These are phyloP conservation scores for Trypanosoma congolense DNA, from an alignment of 208 protist genomes.

Conservation along the genomic window DNA sequence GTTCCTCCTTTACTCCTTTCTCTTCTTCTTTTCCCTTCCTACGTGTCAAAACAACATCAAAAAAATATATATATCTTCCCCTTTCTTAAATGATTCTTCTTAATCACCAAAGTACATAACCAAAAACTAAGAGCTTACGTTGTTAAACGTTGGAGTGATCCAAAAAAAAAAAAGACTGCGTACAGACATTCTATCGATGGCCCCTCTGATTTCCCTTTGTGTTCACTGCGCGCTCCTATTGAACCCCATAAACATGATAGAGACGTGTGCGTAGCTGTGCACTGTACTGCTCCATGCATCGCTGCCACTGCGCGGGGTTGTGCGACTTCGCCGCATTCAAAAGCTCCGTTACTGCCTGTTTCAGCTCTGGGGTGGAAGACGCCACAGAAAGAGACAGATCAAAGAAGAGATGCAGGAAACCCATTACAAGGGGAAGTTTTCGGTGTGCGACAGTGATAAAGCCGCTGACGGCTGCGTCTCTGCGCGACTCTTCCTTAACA, in stretches of 20 bases:
- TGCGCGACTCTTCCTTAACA: constrained; percentile 54
- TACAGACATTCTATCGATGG: not conserved
- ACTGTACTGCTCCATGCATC: constrained; percentile 34
- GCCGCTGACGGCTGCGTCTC: constrained; percentile 43
- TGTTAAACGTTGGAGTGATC: too few relatives aligned
- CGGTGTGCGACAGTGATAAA: constrained; percentile 55
- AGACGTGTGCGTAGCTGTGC: constrained; percentile 45
- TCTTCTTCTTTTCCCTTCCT: too few relatives aligned
- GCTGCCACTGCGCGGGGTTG: constrained; percentile 39
- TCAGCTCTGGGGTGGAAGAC: constrained; percentile 31
- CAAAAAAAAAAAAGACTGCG: too few relatives aligned
- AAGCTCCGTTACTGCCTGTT: constrained; percentile 43
- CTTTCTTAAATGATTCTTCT: too few relatives aligned
- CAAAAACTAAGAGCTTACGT: too few relatives aligned
- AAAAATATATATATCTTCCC: too few relatives aligned
- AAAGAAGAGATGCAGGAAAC: constrained; percentile 50
- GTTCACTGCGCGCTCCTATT: constrained; percentile 23
- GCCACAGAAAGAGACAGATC: constrained; percentile 54
- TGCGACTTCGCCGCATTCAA: constrained; percentile 28
- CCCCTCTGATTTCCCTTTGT: not conserved
- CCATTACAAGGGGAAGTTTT: constrained; percentile 20
- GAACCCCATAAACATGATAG: constrained; percentile 68
- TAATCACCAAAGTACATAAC: too few relatives aligned
- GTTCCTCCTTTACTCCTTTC: too few relatives aligned
- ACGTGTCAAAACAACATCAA: too few relatives aligned